phyloP scores from a whole-genome alignment of 352 stramenopile genomes.

The Phytophthora parvispora region DNA sequence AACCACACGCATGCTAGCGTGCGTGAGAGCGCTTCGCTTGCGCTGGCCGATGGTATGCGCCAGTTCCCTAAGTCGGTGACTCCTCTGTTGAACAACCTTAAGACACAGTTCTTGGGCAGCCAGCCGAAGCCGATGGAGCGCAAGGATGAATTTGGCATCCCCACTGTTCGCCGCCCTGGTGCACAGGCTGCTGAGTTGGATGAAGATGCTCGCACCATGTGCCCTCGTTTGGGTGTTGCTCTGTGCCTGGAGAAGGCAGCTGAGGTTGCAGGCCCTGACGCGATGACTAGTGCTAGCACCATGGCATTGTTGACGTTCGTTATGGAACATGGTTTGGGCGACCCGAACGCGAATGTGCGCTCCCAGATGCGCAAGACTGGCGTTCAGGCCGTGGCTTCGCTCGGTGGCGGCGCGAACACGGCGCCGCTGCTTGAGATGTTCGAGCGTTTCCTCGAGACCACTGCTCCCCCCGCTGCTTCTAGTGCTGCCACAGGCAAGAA shows the following conservation, averaged over 20 bases:
- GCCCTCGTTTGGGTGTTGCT: constrained; percentile 78
- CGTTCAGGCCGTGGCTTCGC: constrained; percentile 80
- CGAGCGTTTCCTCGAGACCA: constrained; percentile 78
- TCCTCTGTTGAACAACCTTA: constrained; percentile 74
- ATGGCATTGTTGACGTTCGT: constrained; percentile 83
- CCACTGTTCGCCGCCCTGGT: constrained; percentile 67
- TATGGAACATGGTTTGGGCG: constrained; percentile 80
- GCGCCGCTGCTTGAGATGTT: constrained; percentile 75
- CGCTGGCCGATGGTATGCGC: constrained; percentile 84
- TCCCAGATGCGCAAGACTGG: constrained; percentile 89
- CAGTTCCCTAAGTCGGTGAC: constrained; percentile 83
- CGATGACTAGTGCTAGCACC: constrained; percentile 69
- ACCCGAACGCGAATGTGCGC: constrained; percentile 78
- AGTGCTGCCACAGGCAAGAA: constrained; percentile 36
- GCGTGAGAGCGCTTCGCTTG: constrained; percentile 79
- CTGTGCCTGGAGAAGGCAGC: constrained; percentile 84
- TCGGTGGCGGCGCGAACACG: constrained; percentile 76
- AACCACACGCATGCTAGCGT: constrained; percentile 83
- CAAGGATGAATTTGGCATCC: constrained; percentile 82
- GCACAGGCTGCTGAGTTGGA: constrained; percentile 51
- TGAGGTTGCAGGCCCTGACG: constrained; percentile 31
- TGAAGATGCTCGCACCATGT: constrained; percentile 66
- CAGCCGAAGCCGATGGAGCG: constrained; percentile 63
- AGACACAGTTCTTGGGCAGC: constrained; percentile 69
- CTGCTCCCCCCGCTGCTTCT: constrained; percentile 35